Evolutionary conservation across 306 rosid species (phyloP).

Genomic region (Ziziphus jujuba): DNA sequence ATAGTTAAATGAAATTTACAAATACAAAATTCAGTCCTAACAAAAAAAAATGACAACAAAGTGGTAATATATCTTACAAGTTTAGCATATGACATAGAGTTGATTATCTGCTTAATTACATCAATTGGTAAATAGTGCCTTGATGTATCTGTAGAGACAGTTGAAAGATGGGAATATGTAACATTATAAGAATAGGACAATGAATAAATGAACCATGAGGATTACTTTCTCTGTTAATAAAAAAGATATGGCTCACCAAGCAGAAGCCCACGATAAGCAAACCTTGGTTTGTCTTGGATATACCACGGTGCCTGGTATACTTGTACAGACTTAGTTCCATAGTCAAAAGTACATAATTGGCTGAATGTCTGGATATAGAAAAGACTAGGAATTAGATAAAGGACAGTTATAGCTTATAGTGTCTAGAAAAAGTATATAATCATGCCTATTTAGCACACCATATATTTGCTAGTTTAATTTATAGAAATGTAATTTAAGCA

Average conservation of each 20-base stretch:
- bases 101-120: conserved; percentile 81
- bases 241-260: conserved; percentile 54
- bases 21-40: conserved; percentile 6
- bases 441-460: background rate
- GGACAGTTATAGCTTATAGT: background rate
- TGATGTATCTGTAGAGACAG: conserved; percentile 73
- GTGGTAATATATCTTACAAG: conserved; percentile 53
- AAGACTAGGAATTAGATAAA: conserved; percentile 23
- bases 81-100: conserved; percentile 95
- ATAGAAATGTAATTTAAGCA: background rate
- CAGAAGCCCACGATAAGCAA: conserved; percentile 86
- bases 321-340: conserved; percentile 66
- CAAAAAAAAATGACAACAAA: conserved; percentile 4
- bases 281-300: conserved; percentile 84
- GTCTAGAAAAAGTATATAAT: conserved; percentile 4
- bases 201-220: conserved; percentile 14
- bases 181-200: conserved; percentile 25
- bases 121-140: conserved; percentile 84
- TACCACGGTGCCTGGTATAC: conserved; percentile 84
- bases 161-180: conserved; percentile 23
- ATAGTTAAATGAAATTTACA: conserved; percentile 18
- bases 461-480: too few relatives aligned
- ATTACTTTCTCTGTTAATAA: conserved; percentile 4
- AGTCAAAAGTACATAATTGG: conserved; percentile 82
- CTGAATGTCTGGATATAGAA: conserved; percentile 82